Evolutionary conservation across 164 flowering plant genomes (phyloP).

Genomic region (Saururus chinensis): DNA sequence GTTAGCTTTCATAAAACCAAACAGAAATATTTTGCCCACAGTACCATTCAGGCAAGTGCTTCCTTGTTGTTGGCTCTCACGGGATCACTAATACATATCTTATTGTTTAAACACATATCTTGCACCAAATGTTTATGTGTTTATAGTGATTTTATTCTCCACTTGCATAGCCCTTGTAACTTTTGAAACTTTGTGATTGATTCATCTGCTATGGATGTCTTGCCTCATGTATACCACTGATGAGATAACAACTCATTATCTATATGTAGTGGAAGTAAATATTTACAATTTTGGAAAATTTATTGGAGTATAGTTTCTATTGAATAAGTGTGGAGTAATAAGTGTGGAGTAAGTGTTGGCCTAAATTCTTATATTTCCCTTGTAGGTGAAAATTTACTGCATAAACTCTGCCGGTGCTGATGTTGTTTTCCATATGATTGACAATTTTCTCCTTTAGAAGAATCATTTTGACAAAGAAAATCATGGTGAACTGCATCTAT

Average conservation of each 20-base stretch:
- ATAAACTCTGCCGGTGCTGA: constrained; percentile 68
- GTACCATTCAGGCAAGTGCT: constrained; percentile 69
- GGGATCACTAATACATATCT: not conserved
- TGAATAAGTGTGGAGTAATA: not conserved
- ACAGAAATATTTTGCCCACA: constrained; percentile 68
- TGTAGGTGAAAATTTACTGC: constrained; percentile 44
- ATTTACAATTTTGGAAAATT: not conserved
- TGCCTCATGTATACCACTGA: not conserved
- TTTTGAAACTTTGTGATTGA: not conserved
- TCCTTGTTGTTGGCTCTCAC: not conserved
- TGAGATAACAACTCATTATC: not conserved
- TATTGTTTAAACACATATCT: not conserved
- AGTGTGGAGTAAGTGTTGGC: not conserved
- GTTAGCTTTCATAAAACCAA: constrained; percentile 60
- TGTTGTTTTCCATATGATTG: constrained; percentile 68
- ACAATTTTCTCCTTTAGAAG: constrained; percentile 31
- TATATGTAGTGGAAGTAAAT: not conserved
- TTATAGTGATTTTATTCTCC: not conserved
- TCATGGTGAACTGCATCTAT: too few relatives aligned
- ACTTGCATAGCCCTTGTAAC: not conserved
- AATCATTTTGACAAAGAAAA: too few relatives aligned
- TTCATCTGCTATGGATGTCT: not conserved
- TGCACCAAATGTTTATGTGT: too few relatives aligned
- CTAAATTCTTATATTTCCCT: not conserved
- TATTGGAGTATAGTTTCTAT: not conserved